Base-by-base conservation (phyloP, 108 stramenopile species). In the Cyclotella sp. region DNA sequence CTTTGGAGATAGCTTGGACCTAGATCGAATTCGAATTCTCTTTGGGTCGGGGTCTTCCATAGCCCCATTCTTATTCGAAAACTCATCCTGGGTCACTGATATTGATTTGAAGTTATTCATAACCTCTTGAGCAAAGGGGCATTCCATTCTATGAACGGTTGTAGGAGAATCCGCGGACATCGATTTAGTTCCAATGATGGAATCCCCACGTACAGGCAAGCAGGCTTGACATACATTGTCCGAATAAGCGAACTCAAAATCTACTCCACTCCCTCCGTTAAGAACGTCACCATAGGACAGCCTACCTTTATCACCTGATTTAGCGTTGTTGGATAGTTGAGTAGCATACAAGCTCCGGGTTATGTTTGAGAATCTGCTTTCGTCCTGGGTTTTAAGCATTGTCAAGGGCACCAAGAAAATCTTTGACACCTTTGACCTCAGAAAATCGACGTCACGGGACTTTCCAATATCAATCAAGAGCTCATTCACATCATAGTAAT, bases 121-220 rank as follows among this genome's bases (percentile, higher is more conserved):
- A 30, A 92, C 94, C 40, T 75, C 73, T 71, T 93, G 91, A 21
- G 91, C 91, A 46, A 84, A 84, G 0, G 86, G 79, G 65, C 94
- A 95, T 44, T 90, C 90, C 18, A 83, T 28, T 53, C 94, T 73
- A 70, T 95, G 94, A 18, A 92, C 89, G 12, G 76, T 92, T 30
- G 88, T 81, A 27, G 78, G 75, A 29, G 78, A 75, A 16, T 88
- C 90, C 12, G 53, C 53, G 47, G 67, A 39, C 39, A 55, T 63
- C 10, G 49, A 26, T 59, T 76, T 79, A 14, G 92, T 95, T 47
- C 94, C 94, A 30, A 95, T 69, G 67, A 95, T 95, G 12, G 86
- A 85, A 68, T 95, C 94, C 12, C 91, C 94, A 41, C 79, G 74
- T 18, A 95, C 82, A 15, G 94, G 94, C 9, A 95, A 79, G 70